Percentiles rank a stretch among this genome's conserved stretches.
phyloP scores from a whole-genome alignment of 805 yeast genomes.

The Yamadazyma sp. region DNA sequence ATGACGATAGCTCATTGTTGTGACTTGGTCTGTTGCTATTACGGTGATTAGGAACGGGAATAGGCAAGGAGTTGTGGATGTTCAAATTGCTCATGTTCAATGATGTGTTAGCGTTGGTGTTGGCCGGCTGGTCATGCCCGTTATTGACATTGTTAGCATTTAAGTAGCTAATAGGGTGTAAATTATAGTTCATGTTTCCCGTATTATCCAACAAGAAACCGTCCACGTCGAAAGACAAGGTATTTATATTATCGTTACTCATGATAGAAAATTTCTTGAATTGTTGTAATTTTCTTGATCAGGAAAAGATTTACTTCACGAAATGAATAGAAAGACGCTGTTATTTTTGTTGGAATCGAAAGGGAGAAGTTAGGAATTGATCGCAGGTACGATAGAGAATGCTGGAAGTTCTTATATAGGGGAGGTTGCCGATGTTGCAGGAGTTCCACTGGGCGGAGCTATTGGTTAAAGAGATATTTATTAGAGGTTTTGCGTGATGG shows the following conservation, averaged over 20 bases:
- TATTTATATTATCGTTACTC: constrained; percentile 11
- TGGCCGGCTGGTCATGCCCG: constrained; percentile 2
- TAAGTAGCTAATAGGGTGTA: constrained; percentile 46
- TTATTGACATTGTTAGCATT: constrained; percentile 27
- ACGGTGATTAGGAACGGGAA: constrained; percentile 9
- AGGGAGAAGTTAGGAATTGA: no score
- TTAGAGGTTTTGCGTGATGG: constrained; percentile 4
- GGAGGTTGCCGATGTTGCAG: no score
- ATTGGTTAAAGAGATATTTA: no score
- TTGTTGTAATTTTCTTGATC: constrained; percentile 6
- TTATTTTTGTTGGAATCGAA: background rate
- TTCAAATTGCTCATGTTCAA: constrained; percentile 8
- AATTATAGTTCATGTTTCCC: constrained; percentile 35
- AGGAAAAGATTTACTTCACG: background rate
- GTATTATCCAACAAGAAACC: constrained; percentile 5
- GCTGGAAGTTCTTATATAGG: no score
- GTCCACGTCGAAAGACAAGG: constrained; percentile 8
- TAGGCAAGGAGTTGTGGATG: constrained; percentile 5
- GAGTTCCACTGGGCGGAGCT: no score
- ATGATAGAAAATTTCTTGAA: constrained; percentile 6
- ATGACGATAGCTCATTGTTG: constrained; percentile 3
- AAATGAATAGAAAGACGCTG: background rate
- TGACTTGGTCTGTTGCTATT: background rate
- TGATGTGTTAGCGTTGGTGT: background rate
- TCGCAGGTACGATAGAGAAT: no score